Conservation (phyloP, 257 asterid species). For the Rehmannia glutinosa region DNA sequence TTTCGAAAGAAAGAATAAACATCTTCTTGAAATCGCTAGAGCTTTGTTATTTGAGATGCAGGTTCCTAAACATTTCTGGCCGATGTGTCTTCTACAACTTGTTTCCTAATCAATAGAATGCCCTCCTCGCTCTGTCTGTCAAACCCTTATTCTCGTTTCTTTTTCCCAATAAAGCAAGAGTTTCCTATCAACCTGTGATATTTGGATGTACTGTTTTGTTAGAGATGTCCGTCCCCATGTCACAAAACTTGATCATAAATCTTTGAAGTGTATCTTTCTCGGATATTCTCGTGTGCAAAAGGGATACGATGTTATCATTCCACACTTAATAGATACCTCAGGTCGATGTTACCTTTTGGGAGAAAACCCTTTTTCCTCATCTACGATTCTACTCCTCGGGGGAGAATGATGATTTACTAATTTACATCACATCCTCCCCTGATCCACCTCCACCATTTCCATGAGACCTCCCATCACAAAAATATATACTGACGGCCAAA, state of each 20-base stretch:
- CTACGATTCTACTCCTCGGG: too few relatives aligned
- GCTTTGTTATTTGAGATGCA: not conserved
- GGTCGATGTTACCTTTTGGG: not conserved
- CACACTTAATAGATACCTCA: too few relatives aligned
- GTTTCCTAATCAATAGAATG: not conserved
- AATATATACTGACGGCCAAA: too few relatives aligned
- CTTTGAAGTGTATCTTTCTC: not conserved
- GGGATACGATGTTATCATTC: not conserved
- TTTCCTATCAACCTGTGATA: not conserved
- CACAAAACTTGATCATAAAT: not conserved
- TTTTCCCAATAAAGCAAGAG: not conserved
- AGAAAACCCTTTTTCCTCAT: not conserved
- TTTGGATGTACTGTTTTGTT: slow-evolving; percentile 10
- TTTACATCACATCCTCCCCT: not conserved
- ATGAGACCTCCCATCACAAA: too few relatives aligned
- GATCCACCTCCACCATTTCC: too few relatives aligned
- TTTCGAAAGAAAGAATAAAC: not conserved
- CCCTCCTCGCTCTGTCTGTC: not conserved
- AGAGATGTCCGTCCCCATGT: not conserved
- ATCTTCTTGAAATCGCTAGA: not conserved
- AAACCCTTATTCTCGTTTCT: not conserved
- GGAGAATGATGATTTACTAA: not conserved
- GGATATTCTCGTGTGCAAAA: not conserved
- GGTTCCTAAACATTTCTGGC: not conserved
- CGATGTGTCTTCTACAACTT: not conserved